Evolutionary conservation across 2,329 filamentous ascomycete genomes (phyloP).

Genomic region (Akanthomyces dipterigenus): DNA sequence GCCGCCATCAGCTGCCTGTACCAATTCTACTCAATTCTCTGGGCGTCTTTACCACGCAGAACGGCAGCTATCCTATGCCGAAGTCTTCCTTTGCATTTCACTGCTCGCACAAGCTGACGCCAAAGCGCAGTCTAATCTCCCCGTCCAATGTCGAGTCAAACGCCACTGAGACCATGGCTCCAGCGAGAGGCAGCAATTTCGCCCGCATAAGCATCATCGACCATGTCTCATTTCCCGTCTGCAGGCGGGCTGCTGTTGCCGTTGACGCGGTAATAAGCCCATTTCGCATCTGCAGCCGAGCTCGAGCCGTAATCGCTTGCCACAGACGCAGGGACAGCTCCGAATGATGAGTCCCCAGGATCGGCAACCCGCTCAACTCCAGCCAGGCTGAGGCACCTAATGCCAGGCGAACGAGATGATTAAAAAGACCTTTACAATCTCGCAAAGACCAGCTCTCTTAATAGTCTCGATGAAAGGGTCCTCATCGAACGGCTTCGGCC

Average conservation of each 20-base stretch:
- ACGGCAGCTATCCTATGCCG: neutral
- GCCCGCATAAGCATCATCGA: neutral
- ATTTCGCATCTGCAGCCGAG: conserved; percentile 9
- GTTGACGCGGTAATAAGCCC: conserved; percentile 3
- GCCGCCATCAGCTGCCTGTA: neutral
- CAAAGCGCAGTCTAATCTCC: neutral
- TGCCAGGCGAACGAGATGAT: neutral
- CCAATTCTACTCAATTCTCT: neutral
- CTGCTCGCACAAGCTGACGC: neutral
- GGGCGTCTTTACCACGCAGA: neutral
- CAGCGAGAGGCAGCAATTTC: neutral
- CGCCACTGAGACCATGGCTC: neutral
- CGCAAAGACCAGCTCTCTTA: neutral
- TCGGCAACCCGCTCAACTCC: neutral
- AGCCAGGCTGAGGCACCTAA: neutral
- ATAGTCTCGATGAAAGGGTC: neutral
- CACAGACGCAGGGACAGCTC: neutral
- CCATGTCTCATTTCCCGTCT: conserved; percentile 5
- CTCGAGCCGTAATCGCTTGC: conserved; percentile 12
- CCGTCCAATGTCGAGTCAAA: neutral
- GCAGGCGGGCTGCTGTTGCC: neutral
- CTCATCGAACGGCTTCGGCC: neutral
- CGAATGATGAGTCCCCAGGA: neutral
- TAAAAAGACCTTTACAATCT: neutral
- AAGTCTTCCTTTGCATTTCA: neutral